These are phyloP conservation scores for Aspergillus avenaceus DNA, from an alignment of 495 filamentous ascomycete genomes.

Conservation along the genomic window DNA sequence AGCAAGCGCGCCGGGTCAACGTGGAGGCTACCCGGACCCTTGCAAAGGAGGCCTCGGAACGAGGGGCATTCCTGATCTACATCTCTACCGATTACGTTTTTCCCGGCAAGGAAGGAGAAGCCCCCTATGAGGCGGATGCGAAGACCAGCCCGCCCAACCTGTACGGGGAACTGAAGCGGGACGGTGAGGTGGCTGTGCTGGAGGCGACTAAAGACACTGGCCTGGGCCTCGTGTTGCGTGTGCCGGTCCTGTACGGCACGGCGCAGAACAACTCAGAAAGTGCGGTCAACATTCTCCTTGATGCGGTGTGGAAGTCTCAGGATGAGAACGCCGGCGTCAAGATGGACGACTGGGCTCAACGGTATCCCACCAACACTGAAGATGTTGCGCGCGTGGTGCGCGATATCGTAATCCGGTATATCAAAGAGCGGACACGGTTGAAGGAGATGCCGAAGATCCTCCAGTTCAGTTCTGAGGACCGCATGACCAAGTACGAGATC, in stretches of 20 bases:
- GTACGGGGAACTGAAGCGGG: conserved; percentile 85
- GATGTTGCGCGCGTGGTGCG: conserved; percentile 80
- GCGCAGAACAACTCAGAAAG: conserved; percentile 61
- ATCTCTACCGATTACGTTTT: conserved; percentile 98
- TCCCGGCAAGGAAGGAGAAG: conserved; percentile 73
- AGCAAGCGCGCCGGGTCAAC: conserved; percentile 71
- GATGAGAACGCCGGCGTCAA: conserved; percentile 52
- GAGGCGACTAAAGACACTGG: conserved; percentile 49
- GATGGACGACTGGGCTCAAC: conserved; percentile 87
- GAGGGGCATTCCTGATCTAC: conserved; percentile 73
- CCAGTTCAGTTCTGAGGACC: conserved; percentile 85
- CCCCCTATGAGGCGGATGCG: conserved; percentile 71
- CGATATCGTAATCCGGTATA: conserved; percentile 66
- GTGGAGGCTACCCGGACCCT: conserved; percentile 64
- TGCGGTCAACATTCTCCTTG: conserved; percentile 77
- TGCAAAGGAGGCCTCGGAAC: conserved; percentile 58
- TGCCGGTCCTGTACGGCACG: conserved; percentile 84
- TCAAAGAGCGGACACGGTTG: conserved; percentile 38
- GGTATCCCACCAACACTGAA: conserved; percentile 83
- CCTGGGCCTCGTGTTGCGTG: conserved; percentile 67
- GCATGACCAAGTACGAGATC: conserved; percentile 89
- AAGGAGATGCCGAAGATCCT: conserved; percentile 63
- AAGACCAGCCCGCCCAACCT: conserved; percentile 70
- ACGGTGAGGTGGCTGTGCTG: conserved; percentile 73
- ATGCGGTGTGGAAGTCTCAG: conserved; percentile 66